phyloP scores from a whole-genome alignment of 75 land plant genomes.

The Selaginella moellendorffii region DNA sequence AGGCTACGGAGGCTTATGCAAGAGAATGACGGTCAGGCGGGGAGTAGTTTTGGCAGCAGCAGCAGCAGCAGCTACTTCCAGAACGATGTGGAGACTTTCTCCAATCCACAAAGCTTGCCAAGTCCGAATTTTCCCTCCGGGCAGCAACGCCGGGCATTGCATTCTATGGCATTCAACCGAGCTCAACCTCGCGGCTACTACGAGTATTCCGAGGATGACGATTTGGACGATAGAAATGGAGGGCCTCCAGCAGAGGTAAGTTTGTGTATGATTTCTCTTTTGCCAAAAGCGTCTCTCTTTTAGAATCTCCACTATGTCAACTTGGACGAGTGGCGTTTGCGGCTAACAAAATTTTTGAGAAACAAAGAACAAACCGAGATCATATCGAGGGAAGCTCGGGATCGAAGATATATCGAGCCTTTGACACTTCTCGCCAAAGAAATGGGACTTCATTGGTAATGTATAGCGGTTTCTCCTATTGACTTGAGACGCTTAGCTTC shows the following conservation, averaged over 20 bases:
- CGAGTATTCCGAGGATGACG: neutral
- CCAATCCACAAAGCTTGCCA: neutral
- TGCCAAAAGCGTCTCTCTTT: too few species aligned
- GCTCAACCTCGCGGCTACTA: neutral
- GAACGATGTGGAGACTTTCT: too few species aligned
- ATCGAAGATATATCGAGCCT: conserved; percentile 67
- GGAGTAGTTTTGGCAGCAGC: too few species aligned
- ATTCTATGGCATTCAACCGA: neutral
- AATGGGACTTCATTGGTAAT: conserved; percentile 75
- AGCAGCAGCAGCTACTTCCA: too few species aligned
- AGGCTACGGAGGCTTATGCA: neutral
- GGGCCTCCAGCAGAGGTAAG: too few species aligned
- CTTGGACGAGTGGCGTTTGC: conserved; percentile 85
- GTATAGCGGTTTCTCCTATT: neutral
- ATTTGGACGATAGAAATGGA: neutral
- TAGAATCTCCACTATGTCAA: conserved; percentile 21
- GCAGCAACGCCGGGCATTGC: neutral
- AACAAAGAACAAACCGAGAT: conserved; percentile 56
- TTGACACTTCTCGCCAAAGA: conserved; percentile 56
- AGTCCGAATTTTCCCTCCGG: neutral
- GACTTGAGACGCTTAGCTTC: neutral
- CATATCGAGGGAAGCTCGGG: conserved; percentile 64
- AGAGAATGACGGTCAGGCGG: too few species aligned
- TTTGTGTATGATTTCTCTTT: too few species aligned
- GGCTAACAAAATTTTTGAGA: conserved; percentile 47